These are phyloP conservation scores for Fraxinus nigra DNA, from an alignment of 305 asterid species.

Conservation along the genomic window DNA sequence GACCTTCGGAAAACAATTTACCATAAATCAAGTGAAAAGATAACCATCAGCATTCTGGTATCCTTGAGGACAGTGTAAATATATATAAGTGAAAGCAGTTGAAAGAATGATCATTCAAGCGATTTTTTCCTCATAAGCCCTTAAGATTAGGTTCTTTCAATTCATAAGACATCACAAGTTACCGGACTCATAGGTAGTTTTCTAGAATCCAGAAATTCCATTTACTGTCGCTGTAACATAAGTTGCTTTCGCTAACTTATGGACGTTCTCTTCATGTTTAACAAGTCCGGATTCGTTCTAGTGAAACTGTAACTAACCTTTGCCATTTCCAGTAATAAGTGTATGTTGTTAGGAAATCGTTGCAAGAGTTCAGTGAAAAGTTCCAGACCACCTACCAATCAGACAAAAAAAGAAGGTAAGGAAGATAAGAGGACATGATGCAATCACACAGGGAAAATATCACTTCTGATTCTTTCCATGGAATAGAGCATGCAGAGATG, in stretches of 20 bases:
- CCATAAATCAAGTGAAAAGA: constrained; percentile 3
- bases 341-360: constrained; percentile 87
- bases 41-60: neutral
- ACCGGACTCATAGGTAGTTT: neutral
- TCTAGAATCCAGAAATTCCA: neutral
- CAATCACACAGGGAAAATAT: neutral
- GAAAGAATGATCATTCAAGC: constrained; percentile 1
- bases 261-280: neutral
- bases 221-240: neutral
- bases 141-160: constrained; percentile 1
- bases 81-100: neutral
- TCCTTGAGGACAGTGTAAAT: constrained; percentile 19
- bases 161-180: constrained; percentile 14
- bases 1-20: constrained; percentile 48
- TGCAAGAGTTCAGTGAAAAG: constrained; percentile 81
- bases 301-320: constrained; percentile 54
- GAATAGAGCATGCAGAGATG: constrained; percentile 7
- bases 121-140: constrained; percentile 5
- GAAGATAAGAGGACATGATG: neutral
- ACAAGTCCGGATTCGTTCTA: constrained; percentile 3
- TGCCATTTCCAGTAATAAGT: constrained; percentile 92
- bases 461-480: constrained; percentile 14
- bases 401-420: constrained; percentile 19
- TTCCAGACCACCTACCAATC: constrained; percentile 82
- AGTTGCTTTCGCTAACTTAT: neutral